Evolutionary conservation across 306 rosid species (phyloP).

Genomic region (Luffa acutangula): DNA sequence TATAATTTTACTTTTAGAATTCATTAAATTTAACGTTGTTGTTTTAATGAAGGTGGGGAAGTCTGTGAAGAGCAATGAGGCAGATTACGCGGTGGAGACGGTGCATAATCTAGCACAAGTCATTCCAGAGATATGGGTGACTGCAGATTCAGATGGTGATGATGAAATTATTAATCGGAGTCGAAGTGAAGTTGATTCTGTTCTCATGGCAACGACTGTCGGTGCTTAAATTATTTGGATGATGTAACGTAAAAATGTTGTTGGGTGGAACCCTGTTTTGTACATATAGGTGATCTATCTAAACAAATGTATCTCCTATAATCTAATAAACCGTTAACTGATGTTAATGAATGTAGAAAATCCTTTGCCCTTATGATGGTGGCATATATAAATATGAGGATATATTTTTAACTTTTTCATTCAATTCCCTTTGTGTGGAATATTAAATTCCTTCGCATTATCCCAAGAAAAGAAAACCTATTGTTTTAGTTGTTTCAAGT

Average conservation of each 20-base stretch:
- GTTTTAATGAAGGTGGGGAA: conserved; percentile 48
- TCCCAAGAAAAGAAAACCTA: no score
- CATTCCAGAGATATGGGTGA: conserved; percentile 53
- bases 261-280: neutral
- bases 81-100: conserved; percentile 46
- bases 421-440: no score
- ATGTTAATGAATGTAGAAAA: no score
- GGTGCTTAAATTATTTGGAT: conserved; percentile 32
- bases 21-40: no score
- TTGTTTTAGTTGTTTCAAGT: no score
- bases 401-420: no score
- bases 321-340: no score
- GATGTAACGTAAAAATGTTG: neutral
- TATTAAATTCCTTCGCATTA: no score
- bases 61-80: conserved; percentile 34
- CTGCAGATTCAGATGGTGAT: conserved; percentile 12
- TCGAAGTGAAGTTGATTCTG: conserved; percentile 46
- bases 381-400: no score
- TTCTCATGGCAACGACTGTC: conserved; percentile 30
- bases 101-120: conserved; percentile 32
- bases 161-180: conserved; percentile 25
- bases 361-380: no score
- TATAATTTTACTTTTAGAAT: no score
- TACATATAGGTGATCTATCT: neutral
- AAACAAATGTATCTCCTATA: neutral